Evolutionary conservation across 306 rosid species (phyloP).

Genomic region (Medicago ruthenica): DNA sequence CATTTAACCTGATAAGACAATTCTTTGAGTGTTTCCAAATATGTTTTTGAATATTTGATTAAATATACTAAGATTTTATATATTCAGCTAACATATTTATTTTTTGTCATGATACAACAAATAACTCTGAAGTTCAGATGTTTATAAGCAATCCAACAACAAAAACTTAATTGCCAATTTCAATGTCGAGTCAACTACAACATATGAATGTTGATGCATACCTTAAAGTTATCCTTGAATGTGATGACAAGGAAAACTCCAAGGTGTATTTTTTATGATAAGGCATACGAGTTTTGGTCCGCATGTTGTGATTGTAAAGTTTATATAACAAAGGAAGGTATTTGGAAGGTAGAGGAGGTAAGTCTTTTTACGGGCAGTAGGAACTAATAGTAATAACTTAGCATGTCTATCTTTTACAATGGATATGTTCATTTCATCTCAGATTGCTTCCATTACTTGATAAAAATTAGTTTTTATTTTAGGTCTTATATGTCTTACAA

Average conservation of each 20-base stretch:
- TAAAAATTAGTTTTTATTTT: background rate
- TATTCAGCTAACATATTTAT: constrained; percentile 22
- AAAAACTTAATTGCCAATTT: background rate
- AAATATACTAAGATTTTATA: background rate
- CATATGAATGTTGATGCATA: no score
- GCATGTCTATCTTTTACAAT: background rate
- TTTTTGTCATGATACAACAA: background rate
- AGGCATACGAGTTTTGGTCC: no score
- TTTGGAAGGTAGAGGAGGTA: background rate
- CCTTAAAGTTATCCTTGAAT: background rate
- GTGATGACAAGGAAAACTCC: background rate
- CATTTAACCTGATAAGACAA: background rate
- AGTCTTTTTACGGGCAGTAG: background rate
- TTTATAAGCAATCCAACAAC: constrained; percentile 17
- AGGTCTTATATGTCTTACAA: background rate
- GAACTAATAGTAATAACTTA: no score
- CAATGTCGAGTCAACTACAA: background rate
- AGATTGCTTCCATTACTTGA: no score
- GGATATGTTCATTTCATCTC: background rate
- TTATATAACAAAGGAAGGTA: background rate
- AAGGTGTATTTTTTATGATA: background rate
- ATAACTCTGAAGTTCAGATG: background rate
- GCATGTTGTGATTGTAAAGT: no score
- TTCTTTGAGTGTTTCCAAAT: background rate
- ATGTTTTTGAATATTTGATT: background rate